Base-by-base conservation (phyloP, 306 rosid species). In the Prunus dulcis region DNA sequence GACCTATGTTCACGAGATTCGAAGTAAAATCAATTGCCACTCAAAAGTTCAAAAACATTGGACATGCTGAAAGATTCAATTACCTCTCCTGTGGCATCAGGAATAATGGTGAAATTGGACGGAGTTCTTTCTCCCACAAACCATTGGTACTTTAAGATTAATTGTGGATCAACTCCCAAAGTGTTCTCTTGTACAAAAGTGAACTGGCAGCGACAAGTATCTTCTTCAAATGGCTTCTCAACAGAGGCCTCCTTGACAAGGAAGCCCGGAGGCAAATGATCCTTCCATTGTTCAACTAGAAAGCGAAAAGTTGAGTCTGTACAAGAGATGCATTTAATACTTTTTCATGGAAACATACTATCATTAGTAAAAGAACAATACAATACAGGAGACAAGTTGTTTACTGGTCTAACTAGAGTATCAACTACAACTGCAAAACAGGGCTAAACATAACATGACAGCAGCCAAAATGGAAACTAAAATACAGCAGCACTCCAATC, bases 261-360 rank as follows among this genome's bases (percentile, higher is more conserved):
- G 79, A 80, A 91, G 23, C 88, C 97, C 0, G 89, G 78, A 73
- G 99, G 98, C 71, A 90, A 74, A 74, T 87, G 84, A 75, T 87
- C 97, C 80, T 92, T 87, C 99, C 99, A 96, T 87, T 86, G 84
- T 89, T 92, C 97, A 69, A 80, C 87, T 61, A 92, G 93, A 82
- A 96, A 96, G 79, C 60, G 76, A 84, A 89, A 89, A 66, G 96
- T 96, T 72, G 93, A 90, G 73, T 96, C 98, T 90, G 85, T 51
- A 58, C 82, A 82, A 69, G 74, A 46, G 74, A 82, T 25, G 75
- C 30, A 43, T 56, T 13, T 34, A 50, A 65, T n/a, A 56, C 28
- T 56, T 56, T 70, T 43, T 52, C 25, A 12, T 13, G 13, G 52
- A 49, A 12, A 4, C 53, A 49, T 9, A 18, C n/a, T 8, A 41